Evolutionary conservation across 2,329 filamentous ascomycete genomes (phyloP), one percentile per base, ranked within the genome.

Genomic region (Trichoderma afroharzianum): DNA sequence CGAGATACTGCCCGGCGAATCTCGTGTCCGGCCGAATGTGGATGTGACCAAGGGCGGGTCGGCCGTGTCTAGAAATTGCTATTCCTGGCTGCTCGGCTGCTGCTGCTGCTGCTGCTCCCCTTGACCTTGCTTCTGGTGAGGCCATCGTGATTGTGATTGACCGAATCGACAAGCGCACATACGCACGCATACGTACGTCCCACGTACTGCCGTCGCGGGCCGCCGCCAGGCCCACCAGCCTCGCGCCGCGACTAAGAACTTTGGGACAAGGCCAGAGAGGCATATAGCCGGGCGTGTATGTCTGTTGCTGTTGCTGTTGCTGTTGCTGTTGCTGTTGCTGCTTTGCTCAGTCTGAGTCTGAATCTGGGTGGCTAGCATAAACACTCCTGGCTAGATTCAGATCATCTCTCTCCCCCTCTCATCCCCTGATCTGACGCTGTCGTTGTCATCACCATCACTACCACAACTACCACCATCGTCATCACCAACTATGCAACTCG

Each of bases 401-500:
- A 28, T 21, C 4, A 28, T 33, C 11, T 18, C 26, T 32, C 28
- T 58, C 43, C 11, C n/a, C n/a, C 9, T 30, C 28, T 12, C 26
- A 4, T n/a, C 28, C 28, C 7, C 57, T 26, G 11, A 53, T 39
- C 36, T 18, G 1, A n/a, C 28, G 18, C 14, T 30, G 32, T 32
- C 43, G 43, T 21, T 50, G 32, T 11, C 50, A 24, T 28, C 24
- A 12, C 7, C 43, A 18, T 47, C 36, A 50, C 32, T 18, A 33
- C 9, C 18, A 67, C 28, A 39, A 50, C 21, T 21, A 15, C n/a
- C 33, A 9, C 21, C 18, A 75, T 74, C 63, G 77, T 28, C 18
- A 75, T 74, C 63, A 78, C 39, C 15, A 39, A n/a, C 39, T n/a
- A 50, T 79, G 75, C 77, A 79, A 71, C 73, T 77, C 71, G 77